Conservation (phyloP, 2,329 filamentous ascomycete genomes). For the Colletotrichum horii region DNA sequence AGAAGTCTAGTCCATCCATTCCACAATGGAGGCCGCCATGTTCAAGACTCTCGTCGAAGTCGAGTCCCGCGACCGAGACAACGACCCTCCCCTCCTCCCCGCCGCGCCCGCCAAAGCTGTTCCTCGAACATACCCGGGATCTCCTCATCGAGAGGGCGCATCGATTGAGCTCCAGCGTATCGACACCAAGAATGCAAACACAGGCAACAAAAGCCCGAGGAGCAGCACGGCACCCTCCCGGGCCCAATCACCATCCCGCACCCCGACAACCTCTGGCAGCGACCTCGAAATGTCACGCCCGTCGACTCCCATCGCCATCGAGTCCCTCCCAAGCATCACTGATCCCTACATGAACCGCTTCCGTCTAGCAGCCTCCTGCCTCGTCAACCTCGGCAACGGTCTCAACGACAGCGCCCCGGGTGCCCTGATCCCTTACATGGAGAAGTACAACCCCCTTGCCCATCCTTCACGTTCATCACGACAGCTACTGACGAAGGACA, state of each 20-base stretch:
- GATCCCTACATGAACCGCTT: constrained; percentile 73
- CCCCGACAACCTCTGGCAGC: neutral
- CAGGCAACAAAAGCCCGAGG: neutral
- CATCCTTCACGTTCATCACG: neutral
- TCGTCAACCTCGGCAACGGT: constrained; percentile 72
- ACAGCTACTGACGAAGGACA: constrained; percentile 25
- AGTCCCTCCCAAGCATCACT: constrained; percentile 61
- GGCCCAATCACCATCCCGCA: neutral
- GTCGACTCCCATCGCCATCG: constrained; percentile 48
- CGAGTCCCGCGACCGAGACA: constrained; percentile 26
- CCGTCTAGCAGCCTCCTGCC: constrained; percentile 67
- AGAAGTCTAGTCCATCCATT: neutral
- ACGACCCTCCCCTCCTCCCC: constrained; percentile 24
- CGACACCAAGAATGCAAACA: neutral
- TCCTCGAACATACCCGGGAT: constrained; percentile 43
- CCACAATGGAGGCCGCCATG: constrained; percentile 37
- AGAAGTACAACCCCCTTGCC: constrained; percentile 48
- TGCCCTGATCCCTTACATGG: constrained; percentile 82
- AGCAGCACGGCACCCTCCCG: neutral
- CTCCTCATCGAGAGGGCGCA: constrained; percentile 32
- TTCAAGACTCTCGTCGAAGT: constrained; percentile 37
- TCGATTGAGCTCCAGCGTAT: constrained; percentile 33
- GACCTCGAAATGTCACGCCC: constrained; percentile 62
- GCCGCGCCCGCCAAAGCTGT: constrained; percentile 39
- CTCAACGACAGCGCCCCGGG: constrained; percentile 79